These are phyloP conservation scores for Salpingoeca rosetta DNA, from an alignment of 78 protist species.

Conservation along the genomic window DNA sequence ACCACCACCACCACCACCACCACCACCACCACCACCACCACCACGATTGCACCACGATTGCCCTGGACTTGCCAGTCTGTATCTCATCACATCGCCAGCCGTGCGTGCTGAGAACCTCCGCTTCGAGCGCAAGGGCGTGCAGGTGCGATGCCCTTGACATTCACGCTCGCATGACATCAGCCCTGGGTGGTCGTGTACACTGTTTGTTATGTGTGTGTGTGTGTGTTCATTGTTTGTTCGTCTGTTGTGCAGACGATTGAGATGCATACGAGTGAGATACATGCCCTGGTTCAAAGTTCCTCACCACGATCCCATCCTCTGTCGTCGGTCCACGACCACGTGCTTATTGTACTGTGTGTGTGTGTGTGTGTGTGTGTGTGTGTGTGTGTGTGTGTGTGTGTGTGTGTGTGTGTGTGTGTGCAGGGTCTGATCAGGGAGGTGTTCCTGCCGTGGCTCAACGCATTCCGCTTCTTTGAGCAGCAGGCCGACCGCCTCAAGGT, in stretches of 20 bases:
- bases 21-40: background rate
- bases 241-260: background rate
- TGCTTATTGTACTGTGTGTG: too few species aligned
- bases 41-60: background rate
- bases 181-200: background rate
- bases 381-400: too few species aligned
- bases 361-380: too few species aligned
- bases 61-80: slow-evolving; percentile 44
- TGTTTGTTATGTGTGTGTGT: background rate
- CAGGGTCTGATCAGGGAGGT: slow-evolving; percentile 75
- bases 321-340: too few species aligned
- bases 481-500: slow-evolving; percentile 32
- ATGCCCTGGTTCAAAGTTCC: too few species aligned
- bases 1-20: background rate
- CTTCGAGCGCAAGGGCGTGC: slow-evolving; percentile 69
- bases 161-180: too few species aligned
- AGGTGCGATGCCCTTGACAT: too few species aligned
- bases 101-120: slow-evolving; percentile 91
- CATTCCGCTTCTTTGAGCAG: slow-evolving; percentile 83
- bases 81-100: slow-evolving; percentile 95
- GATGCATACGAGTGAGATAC: too few species aligned
- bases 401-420: slow-evolving; percentile 55
- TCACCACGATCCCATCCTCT: too few species aligned
- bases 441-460: slow-evolving; percentile 92
- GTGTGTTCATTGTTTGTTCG: background rate